Evolutionary conservation across 257 asterid species (phyloP).

Genomic region (Nemophila menziesii): DNA sequence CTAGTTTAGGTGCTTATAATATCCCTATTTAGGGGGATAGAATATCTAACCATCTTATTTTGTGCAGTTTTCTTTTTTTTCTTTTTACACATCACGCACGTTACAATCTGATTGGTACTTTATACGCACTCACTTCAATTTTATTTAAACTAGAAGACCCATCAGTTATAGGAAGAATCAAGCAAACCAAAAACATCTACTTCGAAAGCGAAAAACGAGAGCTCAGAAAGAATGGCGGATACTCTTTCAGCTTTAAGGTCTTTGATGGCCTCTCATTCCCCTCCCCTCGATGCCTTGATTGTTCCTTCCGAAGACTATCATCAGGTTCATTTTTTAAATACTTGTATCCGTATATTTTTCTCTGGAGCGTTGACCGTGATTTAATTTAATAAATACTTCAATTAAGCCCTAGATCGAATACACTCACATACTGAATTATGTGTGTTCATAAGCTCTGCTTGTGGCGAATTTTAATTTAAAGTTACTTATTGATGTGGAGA

Average conservation of each 20-base stretch:
- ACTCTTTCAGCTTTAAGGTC: constrained; percentile 52
- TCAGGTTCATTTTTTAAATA: constrained; percentile 35
- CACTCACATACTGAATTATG: neutral
- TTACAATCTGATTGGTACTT: too few relatives aligned
- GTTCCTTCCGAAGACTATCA: constrained; percentile 97
- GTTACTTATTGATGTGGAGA: neutral
- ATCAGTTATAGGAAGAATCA: too few relatives aligned
- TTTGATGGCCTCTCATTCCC: constrained; percentile 70
- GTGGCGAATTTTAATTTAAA: neutral
- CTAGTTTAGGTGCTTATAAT: too few relatives aligned
- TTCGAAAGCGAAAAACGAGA: too few relatives aligned
- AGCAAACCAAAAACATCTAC: too few relatives aligned
- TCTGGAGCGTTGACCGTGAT: neutral
- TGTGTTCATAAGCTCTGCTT: neutral
- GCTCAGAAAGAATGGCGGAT: constrained; percentile 33
- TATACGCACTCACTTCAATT: too few relatives aligned
- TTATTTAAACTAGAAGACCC: too few relatives aligned
- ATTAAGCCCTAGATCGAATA: neutral
- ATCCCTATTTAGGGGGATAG: too few relatives aligned
- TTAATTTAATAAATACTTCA: constrained; percentile 5
- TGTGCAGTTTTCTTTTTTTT: too few relatives aligned
- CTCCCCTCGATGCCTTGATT: constrained; percentile 68
- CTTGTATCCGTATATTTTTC: constrained; percentile 1
- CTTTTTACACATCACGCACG: too few relatives aligned
- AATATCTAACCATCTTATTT: too few relatives aligned